Evolutionary conservation across 1,139 yeast genomes (phyloP).

Genomic region (Candida frijolesensis): DNA sequence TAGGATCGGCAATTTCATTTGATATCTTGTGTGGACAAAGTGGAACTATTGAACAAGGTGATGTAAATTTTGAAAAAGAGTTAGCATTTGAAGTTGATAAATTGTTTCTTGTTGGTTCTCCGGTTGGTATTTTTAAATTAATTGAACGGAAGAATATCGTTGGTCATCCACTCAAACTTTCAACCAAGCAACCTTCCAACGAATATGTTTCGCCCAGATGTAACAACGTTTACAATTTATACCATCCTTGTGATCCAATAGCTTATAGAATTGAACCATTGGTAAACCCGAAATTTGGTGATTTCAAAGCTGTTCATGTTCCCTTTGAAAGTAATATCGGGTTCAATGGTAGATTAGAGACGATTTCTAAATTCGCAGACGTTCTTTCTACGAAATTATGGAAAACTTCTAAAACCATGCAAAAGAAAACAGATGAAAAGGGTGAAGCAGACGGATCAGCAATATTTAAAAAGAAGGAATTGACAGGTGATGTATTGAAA

Average conservation of each 20-base stretch:
- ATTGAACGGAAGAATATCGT: constrained; percentile 61
- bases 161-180: constrained; percentile 28
- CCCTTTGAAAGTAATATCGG: constrained; percentile 57
- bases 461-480: constrained; percentile 8
- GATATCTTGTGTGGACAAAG: constrained; percentile 73
- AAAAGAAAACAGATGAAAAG: constrained; percentile 15
- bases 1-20: constrained; percentile 84
- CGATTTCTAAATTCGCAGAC: constrained; percentile 40
- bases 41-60: constrained; percentile 21
- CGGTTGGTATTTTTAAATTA: constrained; percentile 82
- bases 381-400: constrained; percentile 47
- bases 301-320: constrained; percentile 58
- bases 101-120: constrained; percentile 84
- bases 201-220: constrained; percentile 51
- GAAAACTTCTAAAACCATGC: constrained; percentile 39
- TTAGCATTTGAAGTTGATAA: constrained; percentile 76
- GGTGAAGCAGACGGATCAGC: constrained; percentile 18
- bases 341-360: constrained; percentile 44
- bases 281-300: constrained; percentile 54
- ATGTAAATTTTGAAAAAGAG: constrained; percentile 27
- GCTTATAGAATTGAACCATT: constrained; percentile 87
- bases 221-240: constrained; percentile 67
- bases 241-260: constrained; percentile 88
- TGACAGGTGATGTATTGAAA: constrained; percentile 25
- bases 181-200: constrained; percentile 20